A percentile compares a stretch with the other conserved stretches of the same genome.
These are phyloP conservation scores for Lactarius quietus DNA, from an alignment of 768 basidiomycete species.

Conservation along the genomic window DNA sequence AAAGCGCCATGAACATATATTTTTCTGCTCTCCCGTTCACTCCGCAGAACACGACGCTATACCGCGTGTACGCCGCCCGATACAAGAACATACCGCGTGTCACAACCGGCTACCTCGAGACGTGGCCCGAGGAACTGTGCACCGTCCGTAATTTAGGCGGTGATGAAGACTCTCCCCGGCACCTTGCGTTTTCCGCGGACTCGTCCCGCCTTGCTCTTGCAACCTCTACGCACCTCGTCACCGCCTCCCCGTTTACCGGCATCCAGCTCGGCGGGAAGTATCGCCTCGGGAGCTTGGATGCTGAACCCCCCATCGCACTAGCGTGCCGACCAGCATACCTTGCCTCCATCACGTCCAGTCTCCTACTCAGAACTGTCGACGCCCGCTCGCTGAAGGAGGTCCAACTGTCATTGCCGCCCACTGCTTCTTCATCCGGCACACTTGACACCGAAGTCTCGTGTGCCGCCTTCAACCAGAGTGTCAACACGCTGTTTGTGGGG, in stretches of 20 bases:
- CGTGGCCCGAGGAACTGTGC: slow-evolving; percentile 24
- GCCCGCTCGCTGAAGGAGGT: slow-evolving; percentile 8
- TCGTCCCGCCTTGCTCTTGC: slow-evolving; percentile 6
- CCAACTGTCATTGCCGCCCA: slow-evolving; percentile 4
- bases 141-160: slow-evolving; percentile 17
- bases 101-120: slow-evolving; percentile 29
- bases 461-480: slow-evolving; percentile 8
- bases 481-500: slow-evolving; percentile 12
- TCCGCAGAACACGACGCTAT: slow-evolving; percentile 15
- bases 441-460: background rate
- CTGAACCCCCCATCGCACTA: slow-evolving; percentile 11
- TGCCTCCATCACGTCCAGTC: slow-evolving; percentile 9
- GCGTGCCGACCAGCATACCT: slow-evolving; percentile 7
- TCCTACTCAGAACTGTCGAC: slow-evolving; percentile 18
- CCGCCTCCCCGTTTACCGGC: slow-evolving; percentile 10
- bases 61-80: slow-evolving; percentile 16
- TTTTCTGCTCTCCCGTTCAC: slow-evolving; percentile 17
- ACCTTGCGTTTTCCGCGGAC: slow-evolving; percentile 12
- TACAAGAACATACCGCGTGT: slow-evolving; percentile 24
- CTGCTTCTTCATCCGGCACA: background rate
- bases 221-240: slow-evolving; percentile 14
- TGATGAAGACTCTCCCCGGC: background rate
- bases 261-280: slow-evolving; percentile 15
- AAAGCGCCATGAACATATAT: slow-evolving; percentile 18
- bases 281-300: background rate